Conservation (phyloP, 805 yeast species). For the Cyberlindnera saturnus region DNA sequence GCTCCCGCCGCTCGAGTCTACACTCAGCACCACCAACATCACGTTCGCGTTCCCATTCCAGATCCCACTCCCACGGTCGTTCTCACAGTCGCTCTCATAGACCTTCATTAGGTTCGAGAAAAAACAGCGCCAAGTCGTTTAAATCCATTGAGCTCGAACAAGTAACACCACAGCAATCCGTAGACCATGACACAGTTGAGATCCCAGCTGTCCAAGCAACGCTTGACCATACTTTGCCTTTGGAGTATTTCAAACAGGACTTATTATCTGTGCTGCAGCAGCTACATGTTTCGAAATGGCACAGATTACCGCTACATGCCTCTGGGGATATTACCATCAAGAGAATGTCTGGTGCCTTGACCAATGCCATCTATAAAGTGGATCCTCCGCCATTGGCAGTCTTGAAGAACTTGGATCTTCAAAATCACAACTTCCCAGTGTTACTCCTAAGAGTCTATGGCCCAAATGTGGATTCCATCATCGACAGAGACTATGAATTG, state of each 20-base stretch:
- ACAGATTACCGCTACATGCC: constrained; percentile 30
- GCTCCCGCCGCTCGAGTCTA: not conserved
- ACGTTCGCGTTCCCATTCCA: not conserved
- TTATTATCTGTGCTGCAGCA: constrained; percentile 57
- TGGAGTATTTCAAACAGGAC: constrained; percentile 82
- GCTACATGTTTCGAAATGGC: constrained; percentile 77
- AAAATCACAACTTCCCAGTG: constrained; percentile 42
- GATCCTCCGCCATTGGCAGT: constrained; percentile 43
- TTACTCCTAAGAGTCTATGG: constrained; percentile 83
- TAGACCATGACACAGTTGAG: constrained; percentile 9
- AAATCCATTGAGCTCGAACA: constrained; percentile 5
- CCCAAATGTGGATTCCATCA: constrained; percentile 74
- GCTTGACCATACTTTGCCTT: constrained; percentile 72
- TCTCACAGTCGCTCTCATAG: constrained; percentile 17
- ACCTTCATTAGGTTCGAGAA: constrained; percentile 13
- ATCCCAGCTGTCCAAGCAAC: constrained; percentile 49
- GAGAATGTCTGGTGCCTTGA: constrained; percentile 87
- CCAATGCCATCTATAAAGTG: constrained; percentile 81
- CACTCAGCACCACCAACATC: not conserved
- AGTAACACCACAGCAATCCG: constrained; percentile 5
- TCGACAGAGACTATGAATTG: constrained; percentile 81
- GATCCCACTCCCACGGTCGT: constrained; percentile 7
- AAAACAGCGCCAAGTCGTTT: constrained; percentile 9
- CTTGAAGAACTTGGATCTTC: constrained; percentile 27
- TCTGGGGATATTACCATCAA: constrained; percentile 43